Evolutionary conservation across 768 basidiomycete species (phyloP).

Genomic region (Zangia roseola): DNA sequence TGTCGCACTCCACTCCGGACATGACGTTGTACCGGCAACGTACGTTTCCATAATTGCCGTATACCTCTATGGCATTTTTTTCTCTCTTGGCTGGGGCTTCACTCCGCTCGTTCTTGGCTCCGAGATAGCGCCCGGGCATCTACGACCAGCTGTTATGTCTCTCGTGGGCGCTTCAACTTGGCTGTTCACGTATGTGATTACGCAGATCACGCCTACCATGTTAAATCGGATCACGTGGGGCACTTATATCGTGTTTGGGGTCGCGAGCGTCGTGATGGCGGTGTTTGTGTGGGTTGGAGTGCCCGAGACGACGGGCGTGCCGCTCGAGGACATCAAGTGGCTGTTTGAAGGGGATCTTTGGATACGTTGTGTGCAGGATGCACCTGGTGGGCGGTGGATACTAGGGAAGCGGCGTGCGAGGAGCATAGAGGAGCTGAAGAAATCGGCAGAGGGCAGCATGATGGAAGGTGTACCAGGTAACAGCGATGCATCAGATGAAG

Average conservation of each 20-base stretch:
- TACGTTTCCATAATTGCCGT: constrained; percentile 37
- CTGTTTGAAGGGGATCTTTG: constrained; percentile 34
- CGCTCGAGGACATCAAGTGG: constrained; percentile 38
- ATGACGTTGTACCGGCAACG: constrained; percentile 25
- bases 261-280: constrained; percentile 29
- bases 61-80: constrained; percentile 38
- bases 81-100: constrained; percentile 34
- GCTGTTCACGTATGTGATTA: constrained; percentile 38
- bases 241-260: constrained; percentile 35
- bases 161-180: constrained; percentile 34
- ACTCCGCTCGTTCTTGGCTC: constrained; percentile 35
- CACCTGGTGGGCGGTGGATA: constrained; percentile 32
- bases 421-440: constrained; percentile 28
- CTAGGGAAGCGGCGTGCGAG: constrained; percentile 22
- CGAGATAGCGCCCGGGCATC: constrained; percentile 38
- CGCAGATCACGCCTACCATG: constrained; percentile 38
- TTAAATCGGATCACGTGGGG: constrained; percentile 26
- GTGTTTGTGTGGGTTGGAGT: constrained; percentile 35
- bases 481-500: constrained; percentile 3
- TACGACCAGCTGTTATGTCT: constrained; percentile 32
- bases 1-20: constrained; percentile 28
- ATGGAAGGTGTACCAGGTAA: not conserved
- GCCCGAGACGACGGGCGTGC: constrained; percentile 40
- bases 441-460: not conserved
- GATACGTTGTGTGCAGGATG: constrained; percentile 31